Evolutionary conservation across 768 basidiomycete species (phyloP), one percentile per base, ranked within the genome.

Genomic region (Pleurotus salmoneostramineus): DNA sequence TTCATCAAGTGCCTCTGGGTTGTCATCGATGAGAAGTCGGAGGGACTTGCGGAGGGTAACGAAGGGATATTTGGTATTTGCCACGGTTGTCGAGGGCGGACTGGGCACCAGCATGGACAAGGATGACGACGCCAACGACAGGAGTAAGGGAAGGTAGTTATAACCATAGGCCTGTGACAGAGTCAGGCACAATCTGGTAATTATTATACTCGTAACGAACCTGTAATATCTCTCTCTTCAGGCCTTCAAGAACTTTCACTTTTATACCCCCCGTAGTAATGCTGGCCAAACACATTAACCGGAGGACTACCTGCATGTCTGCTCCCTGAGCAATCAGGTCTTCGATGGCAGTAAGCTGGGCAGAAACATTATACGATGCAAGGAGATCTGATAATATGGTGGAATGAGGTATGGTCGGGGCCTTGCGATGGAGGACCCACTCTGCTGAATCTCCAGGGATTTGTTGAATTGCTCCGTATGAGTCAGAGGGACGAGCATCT

Each of bases 401-500:
- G 35, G 59, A 42, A 42, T 42, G 21, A 5, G 35, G 21, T 33
- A 50, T 47, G 36, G 32, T 14, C 61, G 57, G 10, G 17, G 12
- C 40, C 32, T 27, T 37, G 6, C 33, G 43, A 34, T 15, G 6
- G 21, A 11, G 32, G 14, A 68, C 83, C 67, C 66, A 94, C 95
- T 98, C 71, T 98, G 97, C 67, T 98, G 96, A 11, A 97, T 89
- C 73, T 98, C 95, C 7, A 99, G 77, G 8, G 88, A 90, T 66
- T 87, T 89, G 72, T 94, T 93, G 74, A 99, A 99, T 47, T 88
- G 74, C 42, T 96, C 91, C 11, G 91, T 90, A 55, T 84, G 79
- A 1, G 95, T 98, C 59, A 88, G 77, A 21, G 91, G 87, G 59
- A 94, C 84, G 44, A 99, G 78, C 67, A 94, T 75, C 72, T 98